phyloP scores from a whole-genome alignment of 108 stramenopile genomes.

The Cylindrotheca fusiformis region DNA sequence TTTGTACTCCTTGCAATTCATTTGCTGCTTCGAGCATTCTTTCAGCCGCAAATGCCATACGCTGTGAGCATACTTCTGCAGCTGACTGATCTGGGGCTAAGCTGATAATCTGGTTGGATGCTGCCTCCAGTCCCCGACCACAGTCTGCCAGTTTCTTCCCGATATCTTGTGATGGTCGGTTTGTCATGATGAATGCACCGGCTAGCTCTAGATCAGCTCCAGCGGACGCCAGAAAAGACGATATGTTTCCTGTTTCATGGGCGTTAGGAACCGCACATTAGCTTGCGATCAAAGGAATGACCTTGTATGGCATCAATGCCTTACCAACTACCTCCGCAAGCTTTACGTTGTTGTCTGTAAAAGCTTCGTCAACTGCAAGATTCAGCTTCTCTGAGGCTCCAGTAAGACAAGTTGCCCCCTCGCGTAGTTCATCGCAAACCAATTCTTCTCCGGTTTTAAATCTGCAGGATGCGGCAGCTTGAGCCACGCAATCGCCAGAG shows the following conservation, averaged over 20 bases:
- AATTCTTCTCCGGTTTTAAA: constrained; percentile 77
- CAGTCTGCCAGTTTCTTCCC: constrained; percentile 38
- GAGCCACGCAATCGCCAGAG: constrained; percentile 73
- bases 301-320: no score
- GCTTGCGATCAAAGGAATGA: no score
- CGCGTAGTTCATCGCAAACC: constrained; percentile 78
- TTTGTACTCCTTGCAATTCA: constrained; percentile 47
- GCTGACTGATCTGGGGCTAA: constrained; percentile 24
- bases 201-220: constrained; percentile 43
- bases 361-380: constrained; percentile 50
- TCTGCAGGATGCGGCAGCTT: constrained; percentile 75
- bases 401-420: constrained; percentile 60
- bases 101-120: constrained; percentile 15
- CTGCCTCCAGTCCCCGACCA: constrained; percentile 32
- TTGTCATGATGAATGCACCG: constrained; percentile 49
- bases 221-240: neutral
- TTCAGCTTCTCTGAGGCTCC: constrained; percentile 49
- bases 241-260: constrained; percentile 6
- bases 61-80: constrained; percentile 41
- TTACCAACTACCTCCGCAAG: constrained; percentile 23
- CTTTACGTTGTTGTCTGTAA: constrained; percentile 31
- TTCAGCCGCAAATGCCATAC: constrained; percentile 68
- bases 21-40: constrained; percentile 65
- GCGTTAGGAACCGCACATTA: constrained; percentile 27
- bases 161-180: constrained; percentile 33